Evolutionary conservation across 495 filamentous ascomycete species (phyloP), one percentile per base, ranked within the genome.

Genomic region (Penicillium cataractarum): DNA sequence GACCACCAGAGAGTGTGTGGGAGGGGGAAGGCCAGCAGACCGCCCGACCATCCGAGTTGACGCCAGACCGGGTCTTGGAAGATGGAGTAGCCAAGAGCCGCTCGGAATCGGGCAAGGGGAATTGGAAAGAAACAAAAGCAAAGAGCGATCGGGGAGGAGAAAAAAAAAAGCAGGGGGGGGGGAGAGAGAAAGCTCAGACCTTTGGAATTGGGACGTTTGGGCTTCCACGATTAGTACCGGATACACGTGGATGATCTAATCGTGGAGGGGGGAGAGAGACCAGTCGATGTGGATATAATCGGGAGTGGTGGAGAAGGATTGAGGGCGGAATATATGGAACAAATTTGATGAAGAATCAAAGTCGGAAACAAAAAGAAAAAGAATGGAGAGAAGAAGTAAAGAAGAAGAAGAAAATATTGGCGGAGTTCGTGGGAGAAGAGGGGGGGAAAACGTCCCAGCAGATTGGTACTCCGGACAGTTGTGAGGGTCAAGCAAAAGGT

Each of bases 211-310:
- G 10, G 33, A 40, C 19, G 31, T 50, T 50, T 21, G 29, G 29
- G 21, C 19, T 42, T 29, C 51, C 40, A 37, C 49, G 24, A 39
- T 54, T 44, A 51, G 24, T 31, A 50, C 26, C 21, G 52, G 15
- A 13, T 21, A 50, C 63, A 58, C 57, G 51, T 40, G 32, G 60
- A 61, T 64, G 61, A 67, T 54, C 57, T 62, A 68, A 70, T 62
- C 63, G 65, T 46, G 61, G 66, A 61, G 55, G 59, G 58, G 58
- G 35, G 46, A 57, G 13, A 61, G 57, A 24, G 46, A 49, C 49
- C 6, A 32, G 15, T n/a, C 6, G 49, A 48, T 10, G 26, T 52
- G 31, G 52, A 21, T 6, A 21, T 12, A n/a, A 32, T 24, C 27
- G 42, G 58, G 46, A 29, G 15, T n/a, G 52, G 40, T 48, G 39